Evolutionary conservation across 2,329 filamentous ascomycete species (phyloP).

Genomic region (Nigrospora oryzae): DNA sequence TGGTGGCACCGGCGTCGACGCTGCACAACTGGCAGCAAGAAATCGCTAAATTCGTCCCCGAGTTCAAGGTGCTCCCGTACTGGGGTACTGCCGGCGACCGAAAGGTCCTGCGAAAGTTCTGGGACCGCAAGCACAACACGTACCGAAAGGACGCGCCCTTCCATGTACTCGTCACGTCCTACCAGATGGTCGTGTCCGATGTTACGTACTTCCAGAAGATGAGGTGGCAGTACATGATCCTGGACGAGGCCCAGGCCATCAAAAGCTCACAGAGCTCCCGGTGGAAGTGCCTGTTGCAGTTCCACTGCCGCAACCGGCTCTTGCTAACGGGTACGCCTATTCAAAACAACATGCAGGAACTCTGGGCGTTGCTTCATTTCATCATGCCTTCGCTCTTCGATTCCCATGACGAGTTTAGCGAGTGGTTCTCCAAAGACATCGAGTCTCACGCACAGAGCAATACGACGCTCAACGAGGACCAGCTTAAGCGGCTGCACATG

Average conservation of each 20-base stretch:
- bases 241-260: constrained; percentile 97
- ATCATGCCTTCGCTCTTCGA: constrained; percentile 99
- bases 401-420: constrained; percentile 85
- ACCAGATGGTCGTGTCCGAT: constrained; percentile 93
- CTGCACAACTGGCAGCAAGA: constrained; percentile 99
- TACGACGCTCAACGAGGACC: constrained; percentile 98
- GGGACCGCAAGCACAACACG: constrained; percentile 95
- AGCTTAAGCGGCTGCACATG: constrained; percentile 95
- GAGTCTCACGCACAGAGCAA: constrained; percentile 98
- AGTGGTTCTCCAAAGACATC: constrained; percentile 93
- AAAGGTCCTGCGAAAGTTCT: constrained; percentile 96
- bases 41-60: constrained; percentile 88
- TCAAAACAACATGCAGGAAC: constrained; percentile 99
- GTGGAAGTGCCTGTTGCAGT: constrained; percentile 91
- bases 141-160: constrained; percentile 91
- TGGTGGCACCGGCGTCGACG: constrained; percentile 92
- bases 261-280: constrained; percentile 94
- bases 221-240: constrained; percentile 99
- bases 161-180: constrained; percentile 93
- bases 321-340: constrained; percentile 94
- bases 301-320: constrained; percentile 91
- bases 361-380: constrained; percentile 96
- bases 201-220: constrained; percentile 98
- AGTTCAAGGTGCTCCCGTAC: constrained; percentile 92
- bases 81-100: constrained; percentile 93